A percentile compares a stretch with the other conserved stretches of the same genome.
phyloP scores from a whole-genome alignment of 176 grass and related monocot genomes.

The Eremochloa ophiuroides region DNA sequence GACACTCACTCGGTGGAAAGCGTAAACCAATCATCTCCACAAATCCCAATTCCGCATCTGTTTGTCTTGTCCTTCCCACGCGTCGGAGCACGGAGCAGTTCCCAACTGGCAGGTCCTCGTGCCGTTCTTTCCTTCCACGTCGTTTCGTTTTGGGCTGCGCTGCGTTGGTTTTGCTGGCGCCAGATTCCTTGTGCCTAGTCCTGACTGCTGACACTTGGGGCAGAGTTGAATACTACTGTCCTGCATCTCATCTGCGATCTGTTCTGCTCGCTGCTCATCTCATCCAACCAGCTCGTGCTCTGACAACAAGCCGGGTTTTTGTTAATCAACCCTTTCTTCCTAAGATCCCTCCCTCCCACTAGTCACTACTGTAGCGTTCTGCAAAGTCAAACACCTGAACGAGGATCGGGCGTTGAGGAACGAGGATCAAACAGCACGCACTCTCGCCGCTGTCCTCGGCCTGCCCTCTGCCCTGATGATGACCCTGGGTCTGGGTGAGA shows the following conservation, averaged over 20 bases:
- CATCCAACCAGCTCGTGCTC: background rate
- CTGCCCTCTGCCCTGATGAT: background rate
- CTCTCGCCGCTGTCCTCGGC: background rate
- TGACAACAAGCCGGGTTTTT: background rate
- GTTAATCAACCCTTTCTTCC: background rate
- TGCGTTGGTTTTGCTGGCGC: background rate
- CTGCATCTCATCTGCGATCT: background rate
- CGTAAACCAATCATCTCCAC: slow-evolving; percentile 3
- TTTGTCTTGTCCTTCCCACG: background rate
- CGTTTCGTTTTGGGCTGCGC: background rate
- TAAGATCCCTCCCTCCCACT: background rate
- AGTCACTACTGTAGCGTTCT: too few relatives aligned
- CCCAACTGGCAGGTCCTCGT: background rate
- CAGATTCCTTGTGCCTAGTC: background rate
- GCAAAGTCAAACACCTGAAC: slow-evolving; percentile 25
- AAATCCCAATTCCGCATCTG: background rate
- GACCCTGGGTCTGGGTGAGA: background rate
- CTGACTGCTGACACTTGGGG: background rate
- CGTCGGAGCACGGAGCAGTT: background rate
- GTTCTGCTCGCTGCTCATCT: background rate
- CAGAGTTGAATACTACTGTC: background rate
- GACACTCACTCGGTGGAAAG: background rate
- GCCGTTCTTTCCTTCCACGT: background rate
- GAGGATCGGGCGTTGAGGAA: background rate
- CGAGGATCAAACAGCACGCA: background rate